Conservation (phyloP, 1,284 basidiomycete species). For the Leccinum cinnamomeum region DNA sequence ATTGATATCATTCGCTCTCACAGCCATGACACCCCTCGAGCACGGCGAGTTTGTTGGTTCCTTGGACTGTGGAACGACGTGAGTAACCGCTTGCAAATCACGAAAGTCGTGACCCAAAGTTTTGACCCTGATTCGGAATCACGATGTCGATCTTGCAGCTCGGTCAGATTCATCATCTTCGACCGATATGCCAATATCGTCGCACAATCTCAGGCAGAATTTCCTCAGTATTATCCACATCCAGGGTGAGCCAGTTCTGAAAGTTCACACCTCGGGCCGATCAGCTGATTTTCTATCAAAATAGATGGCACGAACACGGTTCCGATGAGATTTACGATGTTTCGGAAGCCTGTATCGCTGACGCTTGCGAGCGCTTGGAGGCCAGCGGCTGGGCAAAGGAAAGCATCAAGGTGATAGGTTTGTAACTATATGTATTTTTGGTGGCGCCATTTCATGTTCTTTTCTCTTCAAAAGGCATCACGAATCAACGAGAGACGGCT, state of each 20-base stretch:
- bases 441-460: background rate
- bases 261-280: background rate
- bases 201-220: conserved; percentile 86
- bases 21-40: conserved; percentile 44
- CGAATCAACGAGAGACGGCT: conserved; percentile 97
- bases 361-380: conserved; percentile 75
- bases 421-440: conserved; percentile 29
- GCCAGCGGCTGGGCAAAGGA: conserved; percentile 70
- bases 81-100: conserved; percentile 29
- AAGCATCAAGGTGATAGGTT: conserved; percentile 91
- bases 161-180: conserved; percentile 93
- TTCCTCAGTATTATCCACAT: conserved; percentile 88
- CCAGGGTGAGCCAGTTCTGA: conserved; percentile 60
- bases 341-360: conserved; percentile 77
- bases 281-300: background rate
- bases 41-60: conserved; percentile 83
- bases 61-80: conserved; percentile 93
- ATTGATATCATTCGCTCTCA: background rate
- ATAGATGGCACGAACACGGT: conserved; percentile 95
- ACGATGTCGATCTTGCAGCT: conserved; percentile 48
- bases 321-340: conserved; percentile 80
- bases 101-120: no score
- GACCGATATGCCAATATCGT: conserved; percentile 88
- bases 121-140: conserved; percentile 6
- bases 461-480: conserved; percentile 65